These are phyloP conservation scores for Clathrospora elynae DNA, from an alignment of 2,329 filamentous ascomycete genomes.

Conservation along the genomic window DNA sequence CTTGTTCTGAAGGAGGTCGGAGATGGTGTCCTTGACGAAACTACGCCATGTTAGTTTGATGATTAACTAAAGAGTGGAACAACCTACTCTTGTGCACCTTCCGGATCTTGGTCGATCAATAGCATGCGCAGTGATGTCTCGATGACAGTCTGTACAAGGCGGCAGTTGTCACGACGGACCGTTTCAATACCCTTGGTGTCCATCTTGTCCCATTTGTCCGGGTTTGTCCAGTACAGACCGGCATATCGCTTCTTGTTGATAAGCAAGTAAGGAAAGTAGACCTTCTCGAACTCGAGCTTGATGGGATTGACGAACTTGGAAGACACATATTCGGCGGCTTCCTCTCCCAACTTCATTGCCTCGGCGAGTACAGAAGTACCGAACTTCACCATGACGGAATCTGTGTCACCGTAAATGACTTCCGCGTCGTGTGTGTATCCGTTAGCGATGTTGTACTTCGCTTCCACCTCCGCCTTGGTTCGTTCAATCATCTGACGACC, in stretches of 20 bases:
- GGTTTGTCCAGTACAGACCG: slow-evolving; percentile 94
- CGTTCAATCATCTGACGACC: slow-evolving; percentile 99
- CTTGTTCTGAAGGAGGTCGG: slow-evolving; percentile 94
- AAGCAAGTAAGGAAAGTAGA: slow-evolving; percentile 95
- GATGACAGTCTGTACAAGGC: slow-evolving; percentile 94
- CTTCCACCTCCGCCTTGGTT: slow-evolving; percentile 94
- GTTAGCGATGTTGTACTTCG: slow-evolving; percentile 86
- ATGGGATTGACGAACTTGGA: slow-evolving; percentile 94
- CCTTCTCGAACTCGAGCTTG: slow-evolving; percentile 99
- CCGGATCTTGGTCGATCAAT: slow-evolving; percentile 87
- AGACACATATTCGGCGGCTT: slow-evolving; percentile 87
- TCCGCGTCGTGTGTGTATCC: slow-evolving; percentile 93
- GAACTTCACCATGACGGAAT: slow-evolving; percentile 99
- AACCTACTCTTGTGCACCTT: slow-evolving; percentile 88
- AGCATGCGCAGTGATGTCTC: slow-evolving; percentile 96
- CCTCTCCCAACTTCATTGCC: slow-evolving; percentile 93
- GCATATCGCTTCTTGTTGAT: slow-evolving; percentile 99
- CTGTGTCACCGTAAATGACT: slow-evolving; percentile 98
- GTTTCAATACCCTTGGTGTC: slow-evolving; percentile 99
- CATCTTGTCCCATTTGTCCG: slow-evolving; percentile 98
- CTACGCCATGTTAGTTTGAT: slow-evolving; percentile 58
- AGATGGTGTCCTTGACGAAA: slow-evolving; percentile 95
- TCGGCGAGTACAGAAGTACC: slow-evolving; percentile 84
- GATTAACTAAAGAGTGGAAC: slow-evolving; percentile 16
- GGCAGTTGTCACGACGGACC: slow-evolving; percentile 93